These are phyloP conservation scores for Meripilus lineatus DNA, from an alignment of 1,284 basidiomycete species.

Conservation along the genomic window DNA sequence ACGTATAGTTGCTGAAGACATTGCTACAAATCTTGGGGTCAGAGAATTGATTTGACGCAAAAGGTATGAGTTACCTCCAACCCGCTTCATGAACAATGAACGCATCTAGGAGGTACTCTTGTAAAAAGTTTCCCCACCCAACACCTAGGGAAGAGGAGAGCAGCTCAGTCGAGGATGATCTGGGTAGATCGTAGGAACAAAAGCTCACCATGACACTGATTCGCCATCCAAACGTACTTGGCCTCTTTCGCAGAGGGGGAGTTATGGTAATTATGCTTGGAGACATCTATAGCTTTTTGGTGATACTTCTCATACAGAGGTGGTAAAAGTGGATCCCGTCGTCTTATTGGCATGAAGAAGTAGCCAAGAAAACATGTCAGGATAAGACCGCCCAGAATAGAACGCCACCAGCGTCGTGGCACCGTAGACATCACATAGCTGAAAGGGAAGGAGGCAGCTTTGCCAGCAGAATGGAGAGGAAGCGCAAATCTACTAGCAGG, in stretches of 20 bases:
- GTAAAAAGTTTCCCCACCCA: slow-evolving; percentile 12
- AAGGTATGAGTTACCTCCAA: slow-evolving; percentile 3
- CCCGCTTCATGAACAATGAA: slow-evolving; percentile 10
- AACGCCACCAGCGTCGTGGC: too few species aligned
- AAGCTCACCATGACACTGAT: slow-evolving; percentile 40
- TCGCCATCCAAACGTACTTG: slow-evolving; percentile 44
- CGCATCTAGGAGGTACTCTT: slow-evolving; percentile 12
- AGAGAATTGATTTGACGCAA: background rate
- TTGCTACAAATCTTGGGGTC: slow-evolving; percentile 1
- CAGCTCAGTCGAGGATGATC: background rate
- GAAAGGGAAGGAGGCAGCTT: too few species aligned
- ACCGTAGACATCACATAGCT: too few species aligned
- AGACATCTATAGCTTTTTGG: slow-evolving; percentile 39
- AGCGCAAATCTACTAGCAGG: too few species aligned
- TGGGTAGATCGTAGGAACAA: background rate
- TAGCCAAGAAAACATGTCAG: too few species aligned
- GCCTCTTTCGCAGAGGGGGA: slow-evolving; percentile 37
- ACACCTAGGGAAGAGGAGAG: background rate
- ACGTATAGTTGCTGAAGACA: slow-evolving; percentile 14
- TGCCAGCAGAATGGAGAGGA: too few species aligned
- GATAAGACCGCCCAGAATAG: too few species aligned
- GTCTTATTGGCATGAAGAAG: too few species aligned
- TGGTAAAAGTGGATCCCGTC: slow-evolving; percentile 25
- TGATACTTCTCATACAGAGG: slow-evolving; percentile 44
- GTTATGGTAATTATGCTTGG: slow-evolving; percentile 43